These are phyloP conservation scores for Coemansia sp. DNA, from an alignment of 192 early-diverging fungal genomes.

Conservation along the genomic window DNA sequence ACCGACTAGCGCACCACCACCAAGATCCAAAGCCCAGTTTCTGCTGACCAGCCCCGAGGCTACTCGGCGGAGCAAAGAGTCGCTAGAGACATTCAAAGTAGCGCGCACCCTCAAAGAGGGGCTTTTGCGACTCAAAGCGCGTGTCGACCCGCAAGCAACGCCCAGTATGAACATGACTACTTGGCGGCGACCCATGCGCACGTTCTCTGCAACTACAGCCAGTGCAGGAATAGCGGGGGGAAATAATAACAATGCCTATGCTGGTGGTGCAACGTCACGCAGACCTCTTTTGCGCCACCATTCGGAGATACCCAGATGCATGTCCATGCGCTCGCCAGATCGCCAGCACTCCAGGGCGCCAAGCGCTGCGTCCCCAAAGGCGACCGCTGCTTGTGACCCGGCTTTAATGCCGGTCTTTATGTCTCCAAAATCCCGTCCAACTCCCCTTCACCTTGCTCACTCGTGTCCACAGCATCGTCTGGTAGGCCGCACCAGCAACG, in stretches of 20 bases:
- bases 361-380: not conserved
- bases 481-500: not conserved
- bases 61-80: slow-evolving; percentile 33
- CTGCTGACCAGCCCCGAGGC: slow-evolving; percentile 34
- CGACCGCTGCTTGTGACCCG: not conserved
- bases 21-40: slow-evolving; percentile 14
- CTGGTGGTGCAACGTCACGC: not conserved
- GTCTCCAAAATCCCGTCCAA: slow-evolving; percentile 5
- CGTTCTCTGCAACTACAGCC: slow-evolving; percentile 35
- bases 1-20: slow-evolving; percentile 34
- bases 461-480: slow-evolving; percentile 32
- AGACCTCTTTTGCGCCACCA: slow-evolving; percentile 25
- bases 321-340: not conserved
- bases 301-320: slow-evolving; percentile 21
- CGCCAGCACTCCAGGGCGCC: not conserved
- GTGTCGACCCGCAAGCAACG: slow-evolving; percentile 22
- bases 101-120: slow-evolving; percentile 51
- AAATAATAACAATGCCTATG: not conserved
- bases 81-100: slow-evolving; percentile 39
- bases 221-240: not conserved
- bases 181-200: slow-evolving; percentile 18
- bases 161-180: not conserved
- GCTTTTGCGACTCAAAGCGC: slow-evolving; percentile 37
- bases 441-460: slow-evolving; percentile 9
- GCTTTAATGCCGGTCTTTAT: not conserved